phyloP scores from a whole-genome alignment of 306 rosid species.

The Vachellia pachyceras region DNA sequence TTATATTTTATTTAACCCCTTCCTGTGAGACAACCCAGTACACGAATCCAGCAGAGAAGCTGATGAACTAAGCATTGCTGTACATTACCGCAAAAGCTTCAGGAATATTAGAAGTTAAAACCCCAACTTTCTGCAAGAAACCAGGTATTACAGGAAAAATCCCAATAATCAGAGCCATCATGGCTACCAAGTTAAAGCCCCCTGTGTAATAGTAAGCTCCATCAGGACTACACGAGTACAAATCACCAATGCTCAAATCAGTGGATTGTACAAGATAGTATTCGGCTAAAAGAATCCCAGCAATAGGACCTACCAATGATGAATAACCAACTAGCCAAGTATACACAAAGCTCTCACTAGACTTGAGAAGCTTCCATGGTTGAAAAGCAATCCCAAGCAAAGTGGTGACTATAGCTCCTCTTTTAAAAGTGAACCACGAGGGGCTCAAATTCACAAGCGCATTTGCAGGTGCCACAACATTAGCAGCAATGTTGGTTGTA shows the following conservation, averaged over 20 bases:
- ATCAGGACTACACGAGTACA: conserved; percentile 64
- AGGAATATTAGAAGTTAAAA: conserved; percentile 47
- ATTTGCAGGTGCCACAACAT: conserved; percentile 92
- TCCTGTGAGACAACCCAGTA: conserved; percentile 57
- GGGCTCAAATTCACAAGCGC: conserved; percentile 89
- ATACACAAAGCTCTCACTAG: conserved; percentile 91
- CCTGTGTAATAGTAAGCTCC: conserved; percentile 67
- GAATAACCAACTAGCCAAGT: conserved; percentile 95
- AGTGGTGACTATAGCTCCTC: conserved; percentile 76
- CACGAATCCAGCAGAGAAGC: conserved; percentile 72
- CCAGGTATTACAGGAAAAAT: conserved; percentile 85
- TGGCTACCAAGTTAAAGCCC: conserved; percentile 79
- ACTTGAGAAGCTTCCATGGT: conserved; percentile 88
- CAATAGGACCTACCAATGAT: conserved; percentile 87
- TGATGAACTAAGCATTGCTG: conserved; percentile 89
- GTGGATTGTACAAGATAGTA: conserved; percentile 63
- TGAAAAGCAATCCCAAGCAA: conserved; percentile 84
- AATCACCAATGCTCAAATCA: conserved; percentile 53
- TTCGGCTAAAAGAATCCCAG: conserved; percentile 73
- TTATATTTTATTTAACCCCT: no score
- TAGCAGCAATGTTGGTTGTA: conserved; percentile 92
- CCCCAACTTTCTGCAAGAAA: conserved; percentile 75
- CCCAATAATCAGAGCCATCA: conserved; percentile 68
- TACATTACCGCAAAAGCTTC: conserved; percentile 58
- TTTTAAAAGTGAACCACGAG: conserved; percentile 65